These are phyloP conservation scores for Aspergillus campestris DNA, from an alignment of 495 filamentous ascomycete genomes.

Conservation along the genomic window DNA sequence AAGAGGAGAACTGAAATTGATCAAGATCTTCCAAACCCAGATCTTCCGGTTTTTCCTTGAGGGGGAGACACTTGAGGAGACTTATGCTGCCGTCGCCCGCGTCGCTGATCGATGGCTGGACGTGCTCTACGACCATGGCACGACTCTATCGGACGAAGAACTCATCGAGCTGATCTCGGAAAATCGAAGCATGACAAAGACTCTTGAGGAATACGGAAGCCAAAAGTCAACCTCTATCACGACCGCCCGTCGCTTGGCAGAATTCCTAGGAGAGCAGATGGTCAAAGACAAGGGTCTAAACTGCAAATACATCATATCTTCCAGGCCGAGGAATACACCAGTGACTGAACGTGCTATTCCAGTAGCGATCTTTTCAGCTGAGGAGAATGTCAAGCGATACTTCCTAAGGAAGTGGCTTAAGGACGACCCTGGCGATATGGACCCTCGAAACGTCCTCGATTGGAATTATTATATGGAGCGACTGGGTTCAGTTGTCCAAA, in stretches of 20 bases:
- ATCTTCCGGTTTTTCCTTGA: constrained; percentile 99
- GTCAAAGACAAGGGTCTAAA: constrained; percentile 97
- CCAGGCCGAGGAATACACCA: constrained; percentile 75
- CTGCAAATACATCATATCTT: constrained; percentile 98
- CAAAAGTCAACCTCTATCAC: constrained; percentile 99
- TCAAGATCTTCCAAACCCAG: constrained; percentile 99
- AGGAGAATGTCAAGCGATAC: constrained; percentile 72
- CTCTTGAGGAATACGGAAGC: constrained; percentile 85
- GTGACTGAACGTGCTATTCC: constrained; percentile 93
- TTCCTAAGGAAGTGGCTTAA: constrained; percentile 93
- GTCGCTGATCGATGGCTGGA: constrained; percentile 97
- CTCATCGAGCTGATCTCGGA: constrained; percentile 98
- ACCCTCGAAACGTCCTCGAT: constrained; percentile 79
- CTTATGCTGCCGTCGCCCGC: constrained; percentile 84
- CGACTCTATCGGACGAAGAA: constrained; percentile 88
- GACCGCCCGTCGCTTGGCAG: constrained; percentile 88
- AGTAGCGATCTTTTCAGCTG: constrained; percentile 94
- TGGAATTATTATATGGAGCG: constrained; percentile 97
- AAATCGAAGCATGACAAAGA: constrained; percentile 95
- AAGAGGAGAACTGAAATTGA: constrained; percentile 95
- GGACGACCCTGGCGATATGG: constrained; percentile 89
- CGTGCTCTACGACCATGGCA: constrained; percentile 77
- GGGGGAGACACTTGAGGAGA: constrained; percentile 75
- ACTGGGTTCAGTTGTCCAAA: constrained; percentile 92
- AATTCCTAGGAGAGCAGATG: constrained; percentile 97